Evolutionary conservation across 2,329 filamentous ascomycete genomes (phyloP), one percentile per base, ranked within the genome.

Genomic region (Trichoderma koningiopsis): DNA sequence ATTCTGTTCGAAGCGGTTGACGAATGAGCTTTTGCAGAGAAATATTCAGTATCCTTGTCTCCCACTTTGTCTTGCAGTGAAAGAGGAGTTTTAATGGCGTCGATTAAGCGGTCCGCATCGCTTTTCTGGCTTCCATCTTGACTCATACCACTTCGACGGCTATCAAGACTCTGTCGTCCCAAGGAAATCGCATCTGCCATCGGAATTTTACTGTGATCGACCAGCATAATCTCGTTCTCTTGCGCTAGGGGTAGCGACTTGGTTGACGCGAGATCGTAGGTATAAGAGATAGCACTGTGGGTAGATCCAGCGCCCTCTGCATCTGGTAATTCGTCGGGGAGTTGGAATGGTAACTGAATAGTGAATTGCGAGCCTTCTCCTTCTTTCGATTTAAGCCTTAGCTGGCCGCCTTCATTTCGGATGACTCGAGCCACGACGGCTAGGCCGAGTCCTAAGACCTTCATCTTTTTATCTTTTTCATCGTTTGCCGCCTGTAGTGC

Each of bases 321-420:
- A 8, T 77, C 75, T 2, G 78, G 72, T 3, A 74, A 71, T 56
- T 84, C 80, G 0, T 83, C 80, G 0, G 80, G 89, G 0, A 94
- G 76, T 8, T 89, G 84, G 72, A 97, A 96, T 0, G 91, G 91
- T 35, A 97, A 82, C 72, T 92, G 88, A 29, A 97, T 88, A 24
- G 93, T 89, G 72, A 97, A 97, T 64, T 92, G 86, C 22, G 93
- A 94, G 0, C 94, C 94, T 74, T 91, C 92, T 2, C 91, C 91
- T 76, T 91, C 87, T 74, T 96, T 92, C 0, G 93, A 97, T 75
- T 94, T 95, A 1, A 97, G 81, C 1, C 93, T 88, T 35, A 97
- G 79, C 75, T 97, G 94, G 0, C 94, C 94, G 70, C 95, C 91
- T 92, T 97, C 96, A 75, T 94, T 97, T n/a, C 90, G 88, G 37